phyloP scores from a whole-genome alignment of 441 rosid species.

The Rhodomyrtus psidioides region DNA sequence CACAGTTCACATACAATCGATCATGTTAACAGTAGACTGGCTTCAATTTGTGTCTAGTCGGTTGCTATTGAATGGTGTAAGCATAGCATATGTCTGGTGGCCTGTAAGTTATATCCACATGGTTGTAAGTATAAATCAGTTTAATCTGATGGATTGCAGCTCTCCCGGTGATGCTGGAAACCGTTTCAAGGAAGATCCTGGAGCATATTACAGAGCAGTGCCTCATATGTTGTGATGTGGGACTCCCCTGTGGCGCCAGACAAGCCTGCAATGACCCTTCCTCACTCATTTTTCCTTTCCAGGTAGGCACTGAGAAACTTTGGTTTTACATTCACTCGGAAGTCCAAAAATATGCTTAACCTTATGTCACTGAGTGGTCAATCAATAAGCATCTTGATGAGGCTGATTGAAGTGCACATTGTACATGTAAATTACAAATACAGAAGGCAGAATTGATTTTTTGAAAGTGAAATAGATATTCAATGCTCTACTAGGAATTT shows the following conservation, averaged over 20 bases:
- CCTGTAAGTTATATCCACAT: neutral
- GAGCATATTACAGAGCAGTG: conserved; percentile 91
- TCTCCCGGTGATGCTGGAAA: conserved; percentile 79
- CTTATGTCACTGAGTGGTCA: neutral
- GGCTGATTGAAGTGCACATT: neutral
- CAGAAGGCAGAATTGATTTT: neutral
- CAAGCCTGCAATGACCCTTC: conserved; percentile 90
- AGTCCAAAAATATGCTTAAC: neutral
- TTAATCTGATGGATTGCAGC: conserved; percentile 29
- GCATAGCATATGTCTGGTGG: neutral
- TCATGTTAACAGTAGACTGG: neutral
- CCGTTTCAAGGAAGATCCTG: conserved; percentile 58
- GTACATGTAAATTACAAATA: neutral
- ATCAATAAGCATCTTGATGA: neutral
- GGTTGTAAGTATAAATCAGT: neutral
- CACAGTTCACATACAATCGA: neutral
- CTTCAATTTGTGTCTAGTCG: neutral
- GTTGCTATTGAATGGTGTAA: neutral
- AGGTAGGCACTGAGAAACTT: conserved; percentile 34
- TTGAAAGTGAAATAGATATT: neutral
- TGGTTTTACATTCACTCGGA: neutral
- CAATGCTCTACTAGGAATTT: neutral
- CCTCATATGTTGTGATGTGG: conserved; percentile 94
- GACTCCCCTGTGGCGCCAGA: conserved; percentile 79
- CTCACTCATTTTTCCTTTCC: conserved; percentile 89